Conservation (phyloP, 192 early-diverging fungal genomes). For the Backusella westeae region DNA sequence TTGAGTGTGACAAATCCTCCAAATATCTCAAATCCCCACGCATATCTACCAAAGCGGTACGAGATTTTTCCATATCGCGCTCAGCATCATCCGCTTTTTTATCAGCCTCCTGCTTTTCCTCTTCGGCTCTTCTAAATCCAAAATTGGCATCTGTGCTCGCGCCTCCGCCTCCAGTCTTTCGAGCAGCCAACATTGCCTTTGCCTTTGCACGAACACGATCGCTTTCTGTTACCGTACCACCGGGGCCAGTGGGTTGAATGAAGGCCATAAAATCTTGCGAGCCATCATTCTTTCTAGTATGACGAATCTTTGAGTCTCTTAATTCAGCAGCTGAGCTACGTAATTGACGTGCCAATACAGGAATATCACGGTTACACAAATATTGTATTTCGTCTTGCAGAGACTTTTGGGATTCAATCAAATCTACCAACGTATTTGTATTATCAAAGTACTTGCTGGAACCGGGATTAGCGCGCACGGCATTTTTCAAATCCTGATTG, state of each 20-base stretch:
- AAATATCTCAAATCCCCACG: constrained; percentile 36
- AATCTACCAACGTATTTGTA: constrained; percentile 16
- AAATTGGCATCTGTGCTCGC: constrained; percentile 20
- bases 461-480: not conserved
- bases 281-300: constrained; percentile 39
- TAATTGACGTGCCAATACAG: constrained; percentile 39
- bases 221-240: constrained; percentile 46
- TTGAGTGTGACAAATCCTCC: constrained; percentile 10
- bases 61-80: constrained; percentile 39
- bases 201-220: constrained; percentile 54
- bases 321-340: constrained; percentile 43
- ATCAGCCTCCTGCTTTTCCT: constrained; percentile 46
- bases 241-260: constrained; percentile 51
- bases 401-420: constrained; percentile 23
- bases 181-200: constrained; percentile 53
- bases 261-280: constrained; percentile 21
- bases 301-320: constrained; percentile 39
- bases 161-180: constrained; percentile 41
- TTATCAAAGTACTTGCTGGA: constrained; percentile 12
- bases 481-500: constrained; percentile 29
- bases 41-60: constrained; percentile 39
- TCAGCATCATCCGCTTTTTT: constrained; percentile 44
- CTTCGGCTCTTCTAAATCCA: constrained; percentile 37
- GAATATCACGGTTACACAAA: constrained; percentile 42
- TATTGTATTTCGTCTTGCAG: constrained; percentile 40